phyloP scores from a whole-genome alignment of 345 rosid species.

The Turnera subulata region DNA sequence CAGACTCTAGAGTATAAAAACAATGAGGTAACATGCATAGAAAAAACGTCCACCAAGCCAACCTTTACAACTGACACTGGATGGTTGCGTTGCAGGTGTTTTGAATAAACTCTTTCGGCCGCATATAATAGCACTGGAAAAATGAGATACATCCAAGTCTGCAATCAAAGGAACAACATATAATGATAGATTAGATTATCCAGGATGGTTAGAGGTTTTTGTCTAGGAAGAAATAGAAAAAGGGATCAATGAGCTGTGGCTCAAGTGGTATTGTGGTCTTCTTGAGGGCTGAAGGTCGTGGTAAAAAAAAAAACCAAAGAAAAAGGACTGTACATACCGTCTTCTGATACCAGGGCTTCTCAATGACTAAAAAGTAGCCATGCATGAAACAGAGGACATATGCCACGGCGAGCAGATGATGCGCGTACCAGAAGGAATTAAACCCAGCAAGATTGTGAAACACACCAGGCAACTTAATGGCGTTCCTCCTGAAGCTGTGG shows the following conservation, averaged over 20 bases:
- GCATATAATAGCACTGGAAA: conserved; percentile 58
- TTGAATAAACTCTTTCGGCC: conserved; percentile 51
- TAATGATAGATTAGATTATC: too few relatives aligned
- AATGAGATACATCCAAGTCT: conserved; percentile 91
- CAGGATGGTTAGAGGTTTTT: too few relatives aligned
- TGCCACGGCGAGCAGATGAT: conserved; percentile 71
- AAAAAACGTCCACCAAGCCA: not conserved
- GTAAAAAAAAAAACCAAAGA: too few relatives aligned
- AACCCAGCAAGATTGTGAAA: conserved; percentile 72
- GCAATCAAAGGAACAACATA: conserved; percentile 11
- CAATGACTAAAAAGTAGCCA: conserved; percentile 68
- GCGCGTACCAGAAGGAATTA: conserved; percentile 96
- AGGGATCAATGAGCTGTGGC: too few relatives aligned
- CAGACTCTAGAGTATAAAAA: not conserved
- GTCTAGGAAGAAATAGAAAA: too few relatives aligned
- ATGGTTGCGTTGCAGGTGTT: conserved; percentile 51
- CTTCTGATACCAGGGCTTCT: conserved; percentile 60
- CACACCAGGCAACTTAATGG: conserved; percentile 59
- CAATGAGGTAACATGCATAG: not conserved
- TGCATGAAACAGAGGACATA: conserved; percentile 64
- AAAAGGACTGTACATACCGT: conserved; percentile 41
- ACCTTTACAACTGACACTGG: conserved; percentile 77
- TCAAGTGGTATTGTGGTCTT: too few relatives aligned
- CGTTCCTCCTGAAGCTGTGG: conserved; percentile 61
- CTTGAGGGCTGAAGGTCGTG: too few relatives aligned